Base-by-base conservation (phyloP, 225 moss, liverwort and hornwort genomes). In the Physcomitrium patens region DNA sequence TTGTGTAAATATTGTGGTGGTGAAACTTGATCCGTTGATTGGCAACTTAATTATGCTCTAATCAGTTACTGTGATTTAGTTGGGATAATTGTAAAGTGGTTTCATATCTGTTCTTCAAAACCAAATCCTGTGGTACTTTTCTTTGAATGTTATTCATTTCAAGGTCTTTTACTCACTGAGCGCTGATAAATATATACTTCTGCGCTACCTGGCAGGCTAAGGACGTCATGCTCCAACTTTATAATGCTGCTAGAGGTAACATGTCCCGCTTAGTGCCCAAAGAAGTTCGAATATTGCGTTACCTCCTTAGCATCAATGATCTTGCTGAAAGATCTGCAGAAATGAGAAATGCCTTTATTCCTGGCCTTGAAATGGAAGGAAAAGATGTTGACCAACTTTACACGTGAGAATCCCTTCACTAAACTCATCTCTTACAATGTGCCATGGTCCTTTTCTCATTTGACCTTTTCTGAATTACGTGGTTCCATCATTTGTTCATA, bases 211-310 rank as follows among this genome's bases (percentile, higher is more conserved):
- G 49, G 28, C 83, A 97, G 96, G 96, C 91, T 0, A 97, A 97
- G 78, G 96, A 97, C 65, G 82, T 92, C 43, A 87, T 97, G 96
- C 81, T 90, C 19, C 96, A 94, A 64, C 79, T 97, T 67, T 97
- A 97, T 73, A 91, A 94, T 58, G 81, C 82, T 59, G 91, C 94
- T 5, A 88, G 88, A 63, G 96, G 96, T 48, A 97, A 97, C 65
- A 94, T 97, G 96, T 90, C 92, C 60, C 87, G 96, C 68, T 87
- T 97, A 51, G 91, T 97, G 22, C 89, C 94, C 14, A 93, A 88
- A 70, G 96, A 97, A 86, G 91, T 97, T 43, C 90, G 92, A 49
- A 97, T 97, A 27, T 85, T 97, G 46, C 86, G 96, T n/a, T 60
- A 91, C 79, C 84, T 97, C 28, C 82, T 97, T 20, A 81, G 92